Evolutionary conservation across 306 rosid species (phyloP).

Genomic region (Vigna mungo): DNA sequence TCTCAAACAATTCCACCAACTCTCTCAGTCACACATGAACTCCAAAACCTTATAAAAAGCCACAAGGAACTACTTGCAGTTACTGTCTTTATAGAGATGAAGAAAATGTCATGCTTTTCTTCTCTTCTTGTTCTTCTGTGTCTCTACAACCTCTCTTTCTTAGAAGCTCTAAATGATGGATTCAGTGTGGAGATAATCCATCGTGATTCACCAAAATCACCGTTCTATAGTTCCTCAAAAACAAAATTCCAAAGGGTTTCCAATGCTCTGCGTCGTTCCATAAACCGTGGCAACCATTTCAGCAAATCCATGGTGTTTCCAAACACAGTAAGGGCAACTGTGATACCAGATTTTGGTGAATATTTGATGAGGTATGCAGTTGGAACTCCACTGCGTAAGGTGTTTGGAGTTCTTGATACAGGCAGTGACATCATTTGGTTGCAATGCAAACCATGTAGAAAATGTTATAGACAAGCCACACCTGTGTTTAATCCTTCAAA

Average conservation of each 20-base stretch:
- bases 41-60: too few species aligned
- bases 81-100: not conserved
- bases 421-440: not conserved
- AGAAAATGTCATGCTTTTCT: not conserved
- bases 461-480: not conserved
- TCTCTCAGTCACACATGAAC: not conserved
- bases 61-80: too few species aligned
- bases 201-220: not conserved
- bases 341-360: conserved; percentile 31
- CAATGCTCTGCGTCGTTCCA: conserved; percentile 44
- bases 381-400: conserved; percentile 59
- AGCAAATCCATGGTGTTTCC: not conserved
- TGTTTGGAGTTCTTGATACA: conserved; percentile 41
- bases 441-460: not conserved
- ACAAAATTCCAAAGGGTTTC: not conserved
- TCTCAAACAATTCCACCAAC: not conserved
- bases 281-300: conserved; percentile 30
- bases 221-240: not conserved
- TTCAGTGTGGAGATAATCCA: not conserved
- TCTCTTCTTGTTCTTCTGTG: not conserved
- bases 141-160: not conserved
- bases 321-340: not conserved
- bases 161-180: not conserved
- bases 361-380: conserved; percentile 53
- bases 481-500: not conserved